Percentiles rank a stretch among this genome's conserved stretches.
Conservation (phyloP, 345 rosid species). For the Syzygium jambos region DNA sequence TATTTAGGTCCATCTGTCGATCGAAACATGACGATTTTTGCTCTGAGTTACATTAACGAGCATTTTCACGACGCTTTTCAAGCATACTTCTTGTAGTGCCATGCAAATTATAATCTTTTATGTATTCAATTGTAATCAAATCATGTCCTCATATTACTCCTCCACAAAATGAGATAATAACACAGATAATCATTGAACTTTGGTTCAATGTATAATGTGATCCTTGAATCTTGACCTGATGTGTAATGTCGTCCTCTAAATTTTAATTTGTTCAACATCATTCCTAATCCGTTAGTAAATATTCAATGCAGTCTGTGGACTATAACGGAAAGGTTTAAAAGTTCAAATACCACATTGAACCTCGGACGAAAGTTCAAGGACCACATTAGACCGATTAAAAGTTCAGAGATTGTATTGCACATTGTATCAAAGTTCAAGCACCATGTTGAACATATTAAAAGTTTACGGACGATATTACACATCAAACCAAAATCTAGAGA, state of each 20-base stretch:
- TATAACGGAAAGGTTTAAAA: neutral
- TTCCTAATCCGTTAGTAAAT: neutral
- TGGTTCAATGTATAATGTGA: accelerated
- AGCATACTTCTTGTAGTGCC: neutral
- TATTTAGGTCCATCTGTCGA: neutral
- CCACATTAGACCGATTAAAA: neutral
- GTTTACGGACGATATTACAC: too few species aligned
- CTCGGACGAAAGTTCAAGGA: accelerated
- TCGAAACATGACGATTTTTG: neutral
- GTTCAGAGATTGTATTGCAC: too few species aligned
- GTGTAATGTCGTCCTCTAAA: neutral
- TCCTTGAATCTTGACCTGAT: neutral
- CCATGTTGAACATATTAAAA: too few species aligned
- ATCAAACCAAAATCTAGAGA: too few species aligned
- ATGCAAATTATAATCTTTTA: neutral
- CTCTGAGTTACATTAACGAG: neutral
- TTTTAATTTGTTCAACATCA: neutral
- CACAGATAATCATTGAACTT: too few species aligned
- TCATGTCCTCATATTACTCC: neutral
- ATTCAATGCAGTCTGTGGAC: accelerated
- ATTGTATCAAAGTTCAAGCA: too few species aligned
- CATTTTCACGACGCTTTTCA: neutral
- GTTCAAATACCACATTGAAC: accelerated
- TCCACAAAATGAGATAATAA: too few species aligned
- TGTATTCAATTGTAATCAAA: neutral